A percentile compares a stretch with the other conserved stretches of the same genome.
phyloP scores from a whole-genome alignment of 192 early-diverging fungal genomes.

The Entomortierella chlamydospora region DNA sequence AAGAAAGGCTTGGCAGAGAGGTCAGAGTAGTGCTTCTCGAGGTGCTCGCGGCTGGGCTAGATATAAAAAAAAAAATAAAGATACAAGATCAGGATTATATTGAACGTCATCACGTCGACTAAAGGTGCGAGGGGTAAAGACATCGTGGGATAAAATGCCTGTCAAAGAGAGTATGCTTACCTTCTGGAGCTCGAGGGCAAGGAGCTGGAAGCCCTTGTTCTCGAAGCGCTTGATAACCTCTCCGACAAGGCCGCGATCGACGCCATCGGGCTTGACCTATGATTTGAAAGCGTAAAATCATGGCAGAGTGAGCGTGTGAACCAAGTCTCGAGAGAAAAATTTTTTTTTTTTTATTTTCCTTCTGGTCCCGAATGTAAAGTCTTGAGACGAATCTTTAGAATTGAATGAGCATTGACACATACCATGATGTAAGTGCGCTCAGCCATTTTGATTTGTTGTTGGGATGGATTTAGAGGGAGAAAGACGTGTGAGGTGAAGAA shows the following conservation, averaged over 20 bases:
- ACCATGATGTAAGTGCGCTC: constrained; percentile 58
- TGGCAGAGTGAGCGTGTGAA: neutral
- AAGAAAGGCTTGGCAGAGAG: constrained; percentile 90
- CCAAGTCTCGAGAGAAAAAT: neutral
- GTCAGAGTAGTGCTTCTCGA: constrained; percentile 92
- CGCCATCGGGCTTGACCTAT: constrained; percentile 84
- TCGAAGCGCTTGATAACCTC: constrained; percentile 91
- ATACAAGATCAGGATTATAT: neutral
- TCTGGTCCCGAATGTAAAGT: neutral
- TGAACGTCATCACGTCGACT: constrained; percentile 3
- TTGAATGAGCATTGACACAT: neutral
- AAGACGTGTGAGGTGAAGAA: constrained; percentile 31
- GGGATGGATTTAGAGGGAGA: constrained; percentile 20
- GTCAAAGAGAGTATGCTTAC: constrained; percentile 9
- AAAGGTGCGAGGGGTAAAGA: neutral
- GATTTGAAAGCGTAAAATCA: too few species aligned
- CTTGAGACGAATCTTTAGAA: neutral
- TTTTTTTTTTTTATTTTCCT: too few species aligned
- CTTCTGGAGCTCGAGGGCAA: constrained; percentile 82
- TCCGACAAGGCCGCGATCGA: constrained; percentile 87
- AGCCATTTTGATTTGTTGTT: constrained; percentile 34
- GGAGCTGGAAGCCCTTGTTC: constrained; percentile 90
- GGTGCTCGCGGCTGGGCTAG: constrained; percentile 68
- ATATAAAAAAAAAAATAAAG: constrained; percentile 1
- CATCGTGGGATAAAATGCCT: constrained; percentile 16